Evolutionary conservation across 2,329 filamentous ascomycete genomes (phyloP).

Genomic region (Chalaropsis ovoidea): DNA sequence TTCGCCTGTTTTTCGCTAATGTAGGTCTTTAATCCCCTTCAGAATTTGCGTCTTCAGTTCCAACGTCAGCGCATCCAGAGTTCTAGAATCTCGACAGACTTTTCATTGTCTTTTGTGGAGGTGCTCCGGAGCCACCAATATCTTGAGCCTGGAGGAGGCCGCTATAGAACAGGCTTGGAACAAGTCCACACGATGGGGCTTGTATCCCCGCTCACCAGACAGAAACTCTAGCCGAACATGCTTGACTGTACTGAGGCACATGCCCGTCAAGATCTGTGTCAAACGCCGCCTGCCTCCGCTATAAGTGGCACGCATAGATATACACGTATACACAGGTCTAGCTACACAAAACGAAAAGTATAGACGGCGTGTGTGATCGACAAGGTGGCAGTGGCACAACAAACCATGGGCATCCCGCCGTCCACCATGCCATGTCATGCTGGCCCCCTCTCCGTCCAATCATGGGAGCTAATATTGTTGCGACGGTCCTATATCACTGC

Average conservation of each 20-base stretch:
- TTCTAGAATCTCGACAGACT: neutral
- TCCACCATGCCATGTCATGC: neutral
- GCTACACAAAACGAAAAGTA: neutral
- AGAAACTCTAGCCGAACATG: neutral
- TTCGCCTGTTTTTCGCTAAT: slow-evolving; percentile 1
- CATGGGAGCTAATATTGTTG: neutral
- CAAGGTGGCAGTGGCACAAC: neutral
- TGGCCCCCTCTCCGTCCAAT: neutral
- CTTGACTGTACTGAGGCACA: neutral
- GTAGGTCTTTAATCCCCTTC: slow-evolving; percentile 8
- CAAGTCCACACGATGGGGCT: no score
- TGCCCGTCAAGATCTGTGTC: neutral
- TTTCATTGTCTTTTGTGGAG: neutral
- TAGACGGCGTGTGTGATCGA: neutral
- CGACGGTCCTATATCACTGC: neutral
- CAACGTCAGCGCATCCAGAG: neutral
- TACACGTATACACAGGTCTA: neutral
- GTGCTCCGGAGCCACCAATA: neutral
- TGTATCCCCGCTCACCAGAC: no score
- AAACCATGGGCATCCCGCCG: neutral
- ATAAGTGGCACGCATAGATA: neutral
- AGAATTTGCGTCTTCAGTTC: neutral
- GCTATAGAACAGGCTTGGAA: no score
- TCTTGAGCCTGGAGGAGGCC: no score
- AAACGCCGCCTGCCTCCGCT: neutral